Base-by-base conservation (phyloP, 495 filamentous ascomycete genomes). In the Penicillium riverlandense region DNA sequence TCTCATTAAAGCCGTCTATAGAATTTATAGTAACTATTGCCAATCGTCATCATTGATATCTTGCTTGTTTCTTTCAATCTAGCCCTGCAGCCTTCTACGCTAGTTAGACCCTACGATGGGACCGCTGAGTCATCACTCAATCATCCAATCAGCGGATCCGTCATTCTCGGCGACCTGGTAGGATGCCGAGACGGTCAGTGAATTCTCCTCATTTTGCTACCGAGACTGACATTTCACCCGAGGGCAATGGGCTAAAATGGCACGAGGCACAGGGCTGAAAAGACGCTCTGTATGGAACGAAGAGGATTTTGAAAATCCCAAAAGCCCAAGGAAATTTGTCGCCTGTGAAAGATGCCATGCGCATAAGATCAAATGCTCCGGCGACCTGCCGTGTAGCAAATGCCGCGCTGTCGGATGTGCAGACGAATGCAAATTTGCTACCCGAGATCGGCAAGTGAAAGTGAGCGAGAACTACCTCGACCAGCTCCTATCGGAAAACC, bases 341-440 rank as follows among this genome's bases (percentile, higher is more conserved):
- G 71, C 66, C 11, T 73, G 69, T 39, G 60, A 70, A 44, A 55
- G 68, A 53, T 73, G 68, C 49, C 68, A 73, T 58, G 32, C 60
- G 9, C 68, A 69, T 43, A 73, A 71, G 41, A 70, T 73, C 29
- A 73, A 70, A 51, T 73, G 68, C 37, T 70, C 68, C 1, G 69
- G 68, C 5, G 65, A 63, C 7, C 53, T 61, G 38, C 68, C 67
- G 1, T 73, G 69, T 38, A 51, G 42, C 29, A 71, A 70, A 55
- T 73, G 68, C 30, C 49, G 42, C 7, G 43, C 50, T 14, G 66
- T 68, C 8, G 65, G 63, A 4, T 61, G 58, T 48, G 61, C 61
- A 3, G 61, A 63, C 43, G 58, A 70, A 46, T 73, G 67, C 46
- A 46, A 49, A 4, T 73, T 69, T 44, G 55, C 59, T 2, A 37